These are phyloP conservation scores for Eurotiales sp. DNA, from an alignment of 2,329 filamentous ascomycete species.

Conservation along the genomic window DNA sequence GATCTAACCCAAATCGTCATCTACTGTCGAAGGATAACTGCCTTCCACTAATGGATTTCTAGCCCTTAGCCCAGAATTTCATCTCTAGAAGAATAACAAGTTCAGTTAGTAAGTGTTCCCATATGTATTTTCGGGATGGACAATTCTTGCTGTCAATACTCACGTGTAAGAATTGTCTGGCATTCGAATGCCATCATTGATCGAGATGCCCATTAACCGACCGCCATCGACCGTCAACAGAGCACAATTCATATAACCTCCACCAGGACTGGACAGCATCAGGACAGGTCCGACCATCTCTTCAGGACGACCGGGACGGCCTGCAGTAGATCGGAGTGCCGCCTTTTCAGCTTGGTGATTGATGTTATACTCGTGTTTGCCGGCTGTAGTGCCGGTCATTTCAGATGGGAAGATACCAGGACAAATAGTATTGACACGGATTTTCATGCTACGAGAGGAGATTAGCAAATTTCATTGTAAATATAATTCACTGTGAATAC, in stretches of 20 bases:
- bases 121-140: too few species aligned
- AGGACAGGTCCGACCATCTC: constrained; percentile 25
- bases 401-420: constrained; percentile 19
- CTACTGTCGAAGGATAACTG: too few species aligned
- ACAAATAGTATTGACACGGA: constrained; percentile 22
- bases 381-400: constrained; percentile 14
- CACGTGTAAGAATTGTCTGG: constrained; percentile 16
- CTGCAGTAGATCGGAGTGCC: constrained; percentile 21
- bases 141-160: not conserved
- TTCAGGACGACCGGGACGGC: constrained; percentile 23
- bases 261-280: constrained; percentile 22
- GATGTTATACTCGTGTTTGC: constrained; percentile 19
- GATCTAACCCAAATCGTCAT: too few species aligned
- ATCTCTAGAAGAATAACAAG: not conserved
- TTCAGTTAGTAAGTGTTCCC: not conserved
- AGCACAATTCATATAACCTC: constrained; percentile 26
- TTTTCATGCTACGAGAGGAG: constrained; percentile 14
- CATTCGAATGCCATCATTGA: constrained; percentile 17
- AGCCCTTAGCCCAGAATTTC: constrained; percentile 11
- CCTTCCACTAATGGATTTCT: too few species aligned
- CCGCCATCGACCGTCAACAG: constrained; percentile 25
- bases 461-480: not conserved
- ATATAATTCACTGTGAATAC: not conserved
- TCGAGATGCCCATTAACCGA: constrained; percentile 14
- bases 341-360: constrained; percentile 21